Conservation (phyloP, 1,139 yeast species). For the Hyphopichia wangnamkhiaoensis region DNA sequence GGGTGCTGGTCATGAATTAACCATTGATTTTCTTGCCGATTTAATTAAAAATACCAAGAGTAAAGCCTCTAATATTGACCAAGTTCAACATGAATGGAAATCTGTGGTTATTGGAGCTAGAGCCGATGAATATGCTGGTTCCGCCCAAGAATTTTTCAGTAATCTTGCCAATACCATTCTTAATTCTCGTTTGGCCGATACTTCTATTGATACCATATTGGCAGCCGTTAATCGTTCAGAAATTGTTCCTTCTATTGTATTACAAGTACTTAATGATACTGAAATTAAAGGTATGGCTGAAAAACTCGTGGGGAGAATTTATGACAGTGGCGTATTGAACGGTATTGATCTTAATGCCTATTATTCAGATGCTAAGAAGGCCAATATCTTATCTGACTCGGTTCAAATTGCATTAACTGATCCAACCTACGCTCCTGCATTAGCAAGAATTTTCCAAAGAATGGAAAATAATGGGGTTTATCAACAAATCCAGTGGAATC, state of each 20-base stretch:
- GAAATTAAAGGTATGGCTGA: constrained; percentile 24
- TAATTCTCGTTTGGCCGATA: constrained; percentile 24
- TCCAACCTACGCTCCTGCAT: constrained; percentile 32
- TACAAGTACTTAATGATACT: constrained; percentile 27
- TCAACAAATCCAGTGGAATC: constrained; percentile 31
- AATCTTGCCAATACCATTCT: constrained; percentile 32
- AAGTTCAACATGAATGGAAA: constrained; percentile 5
- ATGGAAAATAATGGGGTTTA: constrained; percentile 37
- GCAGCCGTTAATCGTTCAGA: constrained; percentile 35
- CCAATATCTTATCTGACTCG: constrained; percentile 21
- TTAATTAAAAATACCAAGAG: constrained; percentile 26
- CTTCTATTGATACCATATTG: constrained; percentile 26
- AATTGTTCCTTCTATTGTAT: constrained; percentile 28
- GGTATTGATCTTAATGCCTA: constrained; percentile 24
- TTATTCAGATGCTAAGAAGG: constrained; percentile 26
- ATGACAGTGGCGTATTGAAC: constrained; percentile 36
- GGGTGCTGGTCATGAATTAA: constrained; percentile 31
- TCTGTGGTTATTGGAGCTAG: constrained; percentile 13
- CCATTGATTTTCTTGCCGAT: constrained; percentile 31
- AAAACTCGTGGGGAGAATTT: constrained; percentile 27
- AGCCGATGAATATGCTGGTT: constrained; percentile 26
- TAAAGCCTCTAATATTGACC: constrained; percentile 13
- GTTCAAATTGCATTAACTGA: constrained; percentile 29
- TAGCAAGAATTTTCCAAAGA: constrained; percentile 34
- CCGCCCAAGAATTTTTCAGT: constrained; percentile 33